These are phyloP conservation scores for Xerocomellus dryophilus DNA, from an alignment of 768 basidiomycete genomes.

Conservation along the genomic window DNA sequence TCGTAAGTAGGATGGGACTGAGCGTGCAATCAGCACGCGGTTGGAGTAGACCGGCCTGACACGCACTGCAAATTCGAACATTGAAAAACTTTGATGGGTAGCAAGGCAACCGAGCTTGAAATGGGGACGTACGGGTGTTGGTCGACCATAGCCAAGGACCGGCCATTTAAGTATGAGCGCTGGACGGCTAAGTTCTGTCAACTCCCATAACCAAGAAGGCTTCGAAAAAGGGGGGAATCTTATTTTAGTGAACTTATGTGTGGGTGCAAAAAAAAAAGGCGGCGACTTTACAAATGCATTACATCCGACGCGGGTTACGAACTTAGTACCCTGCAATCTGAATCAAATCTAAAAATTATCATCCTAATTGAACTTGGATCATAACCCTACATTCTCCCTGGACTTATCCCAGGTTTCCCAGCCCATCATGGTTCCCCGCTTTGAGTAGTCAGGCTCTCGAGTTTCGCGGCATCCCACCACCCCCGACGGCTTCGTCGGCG, in stretches of 20 bases:
- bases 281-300: conserved; percentile 2
- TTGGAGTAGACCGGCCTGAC: not conserved
- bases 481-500: not conserved
- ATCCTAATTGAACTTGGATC: not conserved
- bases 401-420: not conserved
- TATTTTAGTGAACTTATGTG: conserved; percentile 3
- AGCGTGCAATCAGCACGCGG: not conserved
- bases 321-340: conserved; percentile 7
- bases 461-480: not conserved
- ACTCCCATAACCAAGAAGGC: conserved; percentile 14
- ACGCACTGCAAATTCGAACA: conserved; percentile 18
- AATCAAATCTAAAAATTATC: not conserved
- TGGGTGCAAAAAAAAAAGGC: conserved; percentile 6
- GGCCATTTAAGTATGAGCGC: conserved; percentile 18
- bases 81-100: not conserved
- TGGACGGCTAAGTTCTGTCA: conserved; percentile 15
- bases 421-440: not conserved
- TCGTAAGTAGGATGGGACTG: conserved; percentile 15
- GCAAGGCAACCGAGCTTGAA: not conserved
- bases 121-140: not conserved
- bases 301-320: conserved; percentile 6
- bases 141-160: not conserved
- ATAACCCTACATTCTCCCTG: not conserved
- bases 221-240: conserved; percentile 9
- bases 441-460: not conserved